A percentile compares a stretch with the other conserved stretches of the same genome.
Evolutionary conservation across 2,329 filamentous ascomycete genomes (phyloP).

Genomic region (Incumbomyces lentus): DNA sequence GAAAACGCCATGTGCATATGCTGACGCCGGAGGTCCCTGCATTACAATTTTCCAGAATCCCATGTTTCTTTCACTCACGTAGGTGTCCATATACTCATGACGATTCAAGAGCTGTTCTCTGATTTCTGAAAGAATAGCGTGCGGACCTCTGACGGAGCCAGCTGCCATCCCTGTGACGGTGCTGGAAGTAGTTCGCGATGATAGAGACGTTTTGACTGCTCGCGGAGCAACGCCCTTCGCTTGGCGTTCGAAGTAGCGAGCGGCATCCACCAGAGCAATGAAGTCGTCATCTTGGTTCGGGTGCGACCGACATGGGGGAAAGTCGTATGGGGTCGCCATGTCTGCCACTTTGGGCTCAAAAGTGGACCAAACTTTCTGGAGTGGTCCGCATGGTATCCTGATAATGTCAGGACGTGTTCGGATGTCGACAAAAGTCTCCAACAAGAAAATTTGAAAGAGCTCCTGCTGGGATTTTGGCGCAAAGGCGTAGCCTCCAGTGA

Average conservation of each 20-base stretch:
- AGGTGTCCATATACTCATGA: slow-evolving; percentile 30
- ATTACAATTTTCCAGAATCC: slow-evolving; percentile 33
- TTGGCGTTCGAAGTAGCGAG: slow-evolving; percentile 1
- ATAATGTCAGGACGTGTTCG: background rate
- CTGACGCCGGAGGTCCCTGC: slow-evolving; percentile 24
- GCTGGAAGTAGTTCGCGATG: slow-evolving; percentile 4
- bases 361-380: background rate
- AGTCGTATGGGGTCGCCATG: slow-evolving; percentile 1
- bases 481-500: slow-evolving; percentile 29
- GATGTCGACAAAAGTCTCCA: slow-evolving; percentile 14
- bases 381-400: background rate
- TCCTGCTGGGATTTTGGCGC: slow-evolving; percentile 26
- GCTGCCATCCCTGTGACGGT: background rate
- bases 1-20: slow-evolving; percentile 27
- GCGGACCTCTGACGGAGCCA: background rate
- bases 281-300: slow-evolving; percentile 3
- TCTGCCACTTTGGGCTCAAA: background rate
- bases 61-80: slow-evolving; percentile 30
- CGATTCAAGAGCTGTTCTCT: slow-evolving; percentile 22
- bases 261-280: slow-evolving; percentile 1
- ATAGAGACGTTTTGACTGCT: background rate
- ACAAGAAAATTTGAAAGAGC: slow-evolving; percentile 23
- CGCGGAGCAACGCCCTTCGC: background rate
- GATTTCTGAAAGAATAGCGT: slow-evolving; percentile 23
- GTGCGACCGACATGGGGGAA: slow-evolving; percentile 3